Conservation (phyloP, 768 basidiomycete genomes). For the Amanita phalloides region DNA sequence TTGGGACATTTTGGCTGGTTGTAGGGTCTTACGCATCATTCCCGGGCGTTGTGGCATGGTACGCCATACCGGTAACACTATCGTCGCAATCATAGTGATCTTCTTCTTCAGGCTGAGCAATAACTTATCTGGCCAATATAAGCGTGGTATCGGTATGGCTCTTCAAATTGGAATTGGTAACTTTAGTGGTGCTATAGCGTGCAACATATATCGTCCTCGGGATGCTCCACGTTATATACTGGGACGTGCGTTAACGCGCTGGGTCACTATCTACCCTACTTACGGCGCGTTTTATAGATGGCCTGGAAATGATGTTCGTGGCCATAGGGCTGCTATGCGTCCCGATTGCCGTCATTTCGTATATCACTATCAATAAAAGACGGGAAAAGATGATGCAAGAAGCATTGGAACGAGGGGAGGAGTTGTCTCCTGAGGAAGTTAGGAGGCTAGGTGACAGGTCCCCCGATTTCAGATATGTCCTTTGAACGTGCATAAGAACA, state of each 20-base stretch:
- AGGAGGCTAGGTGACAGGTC: slow-evolving; percentile 47
- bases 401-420: slow-evolving; percentile 21
- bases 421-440: slow-evolving; percentile 24
- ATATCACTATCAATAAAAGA: slow-evolving; percentile 43
- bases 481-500: slow-evolving; percentile 8
- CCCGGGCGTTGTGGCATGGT: slow-evolving; percentile 58
- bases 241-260: slow-evolving; percentile 41
- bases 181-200: slow-evolving; percentile 53
- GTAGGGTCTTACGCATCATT: slow-evolving; percentile 48
- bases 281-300: slow-evolving; percentile 14
- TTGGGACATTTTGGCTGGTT: slow-evolving; percentile 62
- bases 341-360: slow-evolving; percentile 36
- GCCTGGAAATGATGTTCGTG: slow-evolving; percentile 1
- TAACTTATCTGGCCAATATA: slow-evolving; percentile 60
- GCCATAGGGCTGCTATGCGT: slow-evolving; percentile 49
- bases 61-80: slow-evolving; percentile 1
- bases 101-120: slow-evolving; percentile 42
- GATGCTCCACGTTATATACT: slow-evolving; percentile 52
- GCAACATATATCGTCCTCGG: slow-evolving; percentile 47
- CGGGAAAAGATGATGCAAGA: slow-evolving; percentile 29
- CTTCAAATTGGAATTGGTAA: slow-evolving; percentile 59
- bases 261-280: slow-evolving; percentile 42
- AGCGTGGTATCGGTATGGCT: slow-evolving; percentile 60
- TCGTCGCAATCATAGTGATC: not conserved
- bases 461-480: slow-evolving; percentile 50